phyloP scores from a whole-genome alignment of 352 stramenopile genomes.

The Lagenidium giganteum region DNA sequence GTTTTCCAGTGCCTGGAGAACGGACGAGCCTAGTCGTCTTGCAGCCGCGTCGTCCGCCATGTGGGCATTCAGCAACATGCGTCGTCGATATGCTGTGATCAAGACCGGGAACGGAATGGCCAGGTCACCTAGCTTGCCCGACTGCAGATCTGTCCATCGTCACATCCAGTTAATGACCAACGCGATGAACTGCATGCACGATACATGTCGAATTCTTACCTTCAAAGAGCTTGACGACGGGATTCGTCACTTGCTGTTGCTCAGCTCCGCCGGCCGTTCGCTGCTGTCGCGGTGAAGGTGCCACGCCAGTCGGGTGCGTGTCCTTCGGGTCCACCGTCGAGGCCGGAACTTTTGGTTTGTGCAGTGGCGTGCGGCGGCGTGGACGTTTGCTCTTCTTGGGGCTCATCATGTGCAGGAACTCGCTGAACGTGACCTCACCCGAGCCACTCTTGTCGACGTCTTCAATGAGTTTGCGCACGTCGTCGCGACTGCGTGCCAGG shows the following conservation, averaged over 20 bases:
- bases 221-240: slow-evolving; percentile 72
- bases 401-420: slow-evolving; percentile 72
- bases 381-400: slow-evolving; percentile 39
- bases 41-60: slow-evolving; percentile 61
- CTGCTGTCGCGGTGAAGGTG: not conserved
- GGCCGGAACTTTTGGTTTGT: slow-evolving; percentile 37
- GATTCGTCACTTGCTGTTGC: slow-evolving; percentile 25
- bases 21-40: slow-evolving; percentile 28
- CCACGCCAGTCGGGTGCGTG: not conserved
- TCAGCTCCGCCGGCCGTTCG: not conserved
- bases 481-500: slow-evolving; percentile 59
- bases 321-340: not conserved
- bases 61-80: slow-evolving; percentile 81
- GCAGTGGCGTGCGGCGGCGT: slow-evolving; percentile 25
- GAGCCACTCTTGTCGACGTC: slow-evolving; percentile 58
- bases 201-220: no score
- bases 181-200: not conserved
- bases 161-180: no score
- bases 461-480: slow-evolving; percentile 73
- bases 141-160: slow-evolving; percentile 76
- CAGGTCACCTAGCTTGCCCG: slow-evolving; percentile 70
- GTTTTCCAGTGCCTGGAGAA: slow-evolving; percentile 69
- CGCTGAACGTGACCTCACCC: slow-evolving; percentile 65
- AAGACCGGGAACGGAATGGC: slow-evolving; percentile 69
- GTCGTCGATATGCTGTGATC: slow-evolving; percentile 72